Evolutionary conservation across 139 green algal species (phyloP).

Genomic region (Nannochloris sp.): DNA sequence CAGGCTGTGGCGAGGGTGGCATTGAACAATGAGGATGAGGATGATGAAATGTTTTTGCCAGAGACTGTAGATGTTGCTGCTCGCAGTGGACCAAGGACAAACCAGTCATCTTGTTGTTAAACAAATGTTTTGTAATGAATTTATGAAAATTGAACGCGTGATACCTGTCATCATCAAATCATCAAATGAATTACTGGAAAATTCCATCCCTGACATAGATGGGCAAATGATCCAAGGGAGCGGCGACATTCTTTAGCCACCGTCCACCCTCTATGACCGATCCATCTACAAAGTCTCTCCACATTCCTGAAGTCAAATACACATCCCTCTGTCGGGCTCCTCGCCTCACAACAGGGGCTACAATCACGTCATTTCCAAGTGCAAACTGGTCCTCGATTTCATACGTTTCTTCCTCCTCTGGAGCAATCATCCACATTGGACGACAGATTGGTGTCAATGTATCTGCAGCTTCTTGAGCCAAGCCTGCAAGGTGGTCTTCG

Average conservation of each 20-base stretch:
- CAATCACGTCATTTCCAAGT: slow-evolving; percentile 49
- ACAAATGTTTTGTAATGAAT: neutral
- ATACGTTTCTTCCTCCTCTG: slow-evolving; percentile 42
- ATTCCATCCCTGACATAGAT: slow-evolving; percentile 25
- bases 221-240: slow-evolving; percentile 47
- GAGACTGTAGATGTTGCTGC: slow-evolving; percentile 90
- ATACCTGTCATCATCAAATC: slow-evolving; percentile 1
- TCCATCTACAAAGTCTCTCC: slow-evolving; percentile 18
- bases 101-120: slow-evolving; percentile 58
- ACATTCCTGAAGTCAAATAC: slow-evolving; percentile 41
- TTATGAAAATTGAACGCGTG: neutral
- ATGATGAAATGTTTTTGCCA: slow-evolving; percentile 83
- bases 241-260: slow-evolving; percentile 39
- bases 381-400: slow-evolving; percentile 53
- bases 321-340: slow-evolving; percentile 36
- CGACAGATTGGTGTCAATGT: slow-evolving; percentile 43
- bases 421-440: slow-evolving; percentile 59
- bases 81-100: slow-evolving; percentile 26
- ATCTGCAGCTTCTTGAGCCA: slow-evolving; percentile 31
- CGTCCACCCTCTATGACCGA: slow-evolving; percentile 23
- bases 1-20: slow-evolving; percentile 82
- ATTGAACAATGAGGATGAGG: slow-evolving; percentile 80
- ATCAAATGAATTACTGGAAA: slow-evolving; percentile 7
- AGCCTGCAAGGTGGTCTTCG: slow-evolving; percentile 8
- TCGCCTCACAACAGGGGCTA: slow-evolving; percentile 49